Percentiles rank a stretch among this genome's conserved stretches.
phyloP scores from a whole-genome alignment of 805 yeast genomes.

The Pichia manshurica region DNA sequence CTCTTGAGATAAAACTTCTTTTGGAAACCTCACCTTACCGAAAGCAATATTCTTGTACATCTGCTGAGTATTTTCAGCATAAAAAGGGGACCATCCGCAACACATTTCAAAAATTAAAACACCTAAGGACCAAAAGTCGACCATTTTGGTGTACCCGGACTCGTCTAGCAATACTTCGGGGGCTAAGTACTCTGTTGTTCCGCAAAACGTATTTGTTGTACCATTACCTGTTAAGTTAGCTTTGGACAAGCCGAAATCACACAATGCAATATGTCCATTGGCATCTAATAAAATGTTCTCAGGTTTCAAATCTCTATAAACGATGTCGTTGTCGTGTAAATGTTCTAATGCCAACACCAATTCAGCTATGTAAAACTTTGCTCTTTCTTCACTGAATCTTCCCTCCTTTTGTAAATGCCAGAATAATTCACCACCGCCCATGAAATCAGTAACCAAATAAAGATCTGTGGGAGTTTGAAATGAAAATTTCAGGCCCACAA shows the following conservation, averaged over 20 bases:
- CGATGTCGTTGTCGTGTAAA: conserved; percentile 91
- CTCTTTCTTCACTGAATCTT: conserved; percentile 85
- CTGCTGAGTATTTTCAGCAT: conserved; percentile 96
- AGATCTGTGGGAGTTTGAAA: conserved; percentile 93
- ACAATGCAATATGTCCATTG: conserved; percentile 92
- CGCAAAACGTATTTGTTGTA: conserved; percentile 95
- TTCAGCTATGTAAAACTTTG: conserved; percentile 96
- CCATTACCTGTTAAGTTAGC: conserved; percentile 82
- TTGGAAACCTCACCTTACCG: conserved; percentile 96
- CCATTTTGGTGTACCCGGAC: conserved; percentile 97
- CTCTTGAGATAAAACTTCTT: conserved; percentile 86
- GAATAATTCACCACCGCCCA: conserved; percentile 92
- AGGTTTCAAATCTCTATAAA: conserved; percentile 94
- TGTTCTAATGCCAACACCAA: conserved; percentile 89
- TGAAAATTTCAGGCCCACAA: conserved; percentile 91
- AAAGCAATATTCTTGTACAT: conserved; percentile 99
- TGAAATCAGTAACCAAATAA: conserved; percentile 91
- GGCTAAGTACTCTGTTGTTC: conserved; percentile 96
- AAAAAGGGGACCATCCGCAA: conserved; percentile 99
- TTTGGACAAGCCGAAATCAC: conserved; percentile 95
- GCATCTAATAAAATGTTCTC: conserved; percentile 94
- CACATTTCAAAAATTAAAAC: conserved; percentile 98
- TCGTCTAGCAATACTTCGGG: conserved; percentile 96
- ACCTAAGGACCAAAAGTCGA: conserved; percentile 97
- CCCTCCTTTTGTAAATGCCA: conserved; percentile 88